A percentile compares a stretch with the other conserved stretches of the same genome.
phyloP scores from a whole-genome alignment of 2,329 filamentous ascomycete genomes.

The Colletotrichum incanum region DNA sequence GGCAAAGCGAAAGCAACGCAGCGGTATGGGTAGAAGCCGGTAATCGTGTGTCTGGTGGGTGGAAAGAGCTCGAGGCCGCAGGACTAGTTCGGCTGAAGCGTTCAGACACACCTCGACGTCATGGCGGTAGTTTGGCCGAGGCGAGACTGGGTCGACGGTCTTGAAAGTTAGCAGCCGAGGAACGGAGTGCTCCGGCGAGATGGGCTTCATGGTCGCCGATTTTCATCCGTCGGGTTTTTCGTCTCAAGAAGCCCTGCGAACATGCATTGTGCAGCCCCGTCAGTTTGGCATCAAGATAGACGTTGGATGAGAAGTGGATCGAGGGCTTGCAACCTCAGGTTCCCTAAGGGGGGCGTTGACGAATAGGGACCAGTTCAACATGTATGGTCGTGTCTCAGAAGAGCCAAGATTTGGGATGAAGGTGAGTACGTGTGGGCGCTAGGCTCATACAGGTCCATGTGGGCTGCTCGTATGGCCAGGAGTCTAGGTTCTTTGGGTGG shows the following conservation, averaged over 20 bases:
- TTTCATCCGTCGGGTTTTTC: constrained; percentile 19
- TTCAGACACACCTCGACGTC: constrained; percentile 31
- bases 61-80: constrained; percentile 20
- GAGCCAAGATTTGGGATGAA: constrained; percentile 24
- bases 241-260: constrained; percentile 9
- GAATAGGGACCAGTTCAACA: constrained; percentile 17
- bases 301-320: constrained; percentile 4
- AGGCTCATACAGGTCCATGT: neutral
- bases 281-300: constrained; percentile 12
- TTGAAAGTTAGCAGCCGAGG: constrained; percentile 12
- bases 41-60: neutral
- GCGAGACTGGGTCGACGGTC: neutral
- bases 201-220: constrained; percentile 18
- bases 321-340: constrained; percentile 14
- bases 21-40: neutral
- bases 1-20: neutral
- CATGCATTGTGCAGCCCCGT: constrained; percentile 3
- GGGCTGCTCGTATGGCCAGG: neutral
- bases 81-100: constrained; percentile 32
- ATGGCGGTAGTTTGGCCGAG: constrained; percentile 19
- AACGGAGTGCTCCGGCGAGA: constrained; percentile 3
- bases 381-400: constrained; percentile 13
- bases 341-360: constrained; percentile 10
- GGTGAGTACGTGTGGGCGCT: constrained; percentile 9
- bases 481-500: neutral